phyloP scores from a whole-genome alignment of 208 protist species.

The Blastocrithidia nonstop region DNA sequence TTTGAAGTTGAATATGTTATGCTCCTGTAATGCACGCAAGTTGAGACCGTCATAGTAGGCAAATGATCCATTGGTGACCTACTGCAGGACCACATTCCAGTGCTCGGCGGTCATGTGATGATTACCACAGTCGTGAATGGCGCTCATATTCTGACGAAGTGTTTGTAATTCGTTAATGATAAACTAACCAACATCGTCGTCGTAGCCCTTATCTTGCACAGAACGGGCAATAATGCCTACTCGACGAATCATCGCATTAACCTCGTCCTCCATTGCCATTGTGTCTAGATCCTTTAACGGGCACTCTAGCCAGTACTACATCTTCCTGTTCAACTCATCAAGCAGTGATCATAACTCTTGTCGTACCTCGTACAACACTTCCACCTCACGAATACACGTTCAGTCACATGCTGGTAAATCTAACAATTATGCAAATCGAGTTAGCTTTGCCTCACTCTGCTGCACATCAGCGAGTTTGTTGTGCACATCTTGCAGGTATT shows the following conservation, averaged over 20 bases:
- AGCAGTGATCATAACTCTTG: slow-evolving; percentile 73
- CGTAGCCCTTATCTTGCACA: slow-evolving; percentile 65
- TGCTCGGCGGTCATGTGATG: slow-evolving; percentile 80
- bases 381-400: slow-evolving; percentile 45
- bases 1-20: slow-evolving; percentile 71
- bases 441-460: slow-evolving; percentile 45
- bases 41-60: slow-evolving; percentile 77
- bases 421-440: slow-evolving; percentile 76
- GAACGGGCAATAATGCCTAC: slow-evolving; percentile 45
- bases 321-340: slow-evolving; percentile 66
- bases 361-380: slow-evolving; percentile 44
- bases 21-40: slow-evolving; percentile 62
- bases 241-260: slow-evolving; percentile 60
- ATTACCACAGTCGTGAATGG: slow-evolving; percentile 88
- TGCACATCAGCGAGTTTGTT: slow-evolving; percentile 63
- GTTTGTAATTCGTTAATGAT: slow-evolving; percentile 65
- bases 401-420: slow-evolving; percentile 62
- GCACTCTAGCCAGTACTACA: slow-evolving; percentile 70
- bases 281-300: slow-evolving; percentile 76
- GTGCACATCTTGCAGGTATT: slow-evolving; percentile 72
- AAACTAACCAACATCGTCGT: slow-evolving; percentile 70
- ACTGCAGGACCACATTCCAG: slow-evolving; percentile 87
- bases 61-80: slow-evolving; percentile 64
- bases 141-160: slow-evolving; percentile 58
- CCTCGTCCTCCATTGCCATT: slow-evolving; percentile 66